phyloP scores from a whole-genome alignment of 164 flowering plant genomes.

The Amborella trichopoda region DNA sequence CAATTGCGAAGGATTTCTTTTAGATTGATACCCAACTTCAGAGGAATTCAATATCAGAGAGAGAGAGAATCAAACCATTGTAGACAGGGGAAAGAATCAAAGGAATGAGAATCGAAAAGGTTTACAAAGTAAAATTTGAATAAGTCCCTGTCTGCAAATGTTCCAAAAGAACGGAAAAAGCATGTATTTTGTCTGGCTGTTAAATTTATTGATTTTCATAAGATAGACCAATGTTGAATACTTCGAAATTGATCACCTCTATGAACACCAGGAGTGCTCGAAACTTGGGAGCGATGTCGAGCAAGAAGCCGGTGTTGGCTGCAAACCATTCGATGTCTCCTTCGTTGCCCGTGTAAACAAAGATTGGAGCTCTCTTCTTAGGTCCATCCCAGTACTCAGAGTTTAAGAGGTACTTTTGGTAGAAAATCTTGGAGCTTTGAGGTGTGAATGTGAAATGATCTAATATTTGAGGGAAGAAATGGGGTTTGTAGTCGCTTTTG shows the following conservation, averaged over 20 bases:
- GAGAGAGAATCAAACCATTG: neutral
- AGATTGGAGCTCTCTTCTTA: constrained; percentile 24
- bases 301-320: constrained; percentile 43
- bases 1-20: constrained; percentile 3
- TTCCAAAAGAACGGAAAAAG: neutral
- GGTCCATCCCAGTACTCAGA: constrained; percentile 22
- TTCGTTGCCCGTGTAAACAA: constrained; percentile 50
- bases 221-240: neutral
- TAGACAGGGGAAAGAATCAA: neutral
- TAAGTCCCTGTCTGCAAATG: neutral
- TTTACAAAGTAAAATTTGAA: neutral
- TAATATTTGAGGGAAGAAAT: constrained; percentile 33
- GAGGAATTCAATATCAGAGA: too few species aligned
- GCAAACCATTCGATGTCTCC: constrained; percentile 52
- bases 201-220: neutral
- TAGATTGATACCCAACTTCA: neutral
- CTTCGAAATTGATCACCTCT: constrained; percentile 18
- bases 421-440: constrained; percentile 31
- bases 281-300: constrained; percentile 46
- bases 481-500: constrained; percentile 24
- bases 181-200: neutral
- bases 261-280: constrained; percentile 35
- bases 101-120: neutral
- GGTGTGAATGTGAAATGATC: constrained; percentile 45
- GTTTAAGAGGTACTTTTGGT: constrained; percentile 43